Evolutionary conservation across 805 yeast genomes (phyloP), one percentile per base, ranked within the genome.

Genomic region (Hanseniaspora valbyensis): DNA sequence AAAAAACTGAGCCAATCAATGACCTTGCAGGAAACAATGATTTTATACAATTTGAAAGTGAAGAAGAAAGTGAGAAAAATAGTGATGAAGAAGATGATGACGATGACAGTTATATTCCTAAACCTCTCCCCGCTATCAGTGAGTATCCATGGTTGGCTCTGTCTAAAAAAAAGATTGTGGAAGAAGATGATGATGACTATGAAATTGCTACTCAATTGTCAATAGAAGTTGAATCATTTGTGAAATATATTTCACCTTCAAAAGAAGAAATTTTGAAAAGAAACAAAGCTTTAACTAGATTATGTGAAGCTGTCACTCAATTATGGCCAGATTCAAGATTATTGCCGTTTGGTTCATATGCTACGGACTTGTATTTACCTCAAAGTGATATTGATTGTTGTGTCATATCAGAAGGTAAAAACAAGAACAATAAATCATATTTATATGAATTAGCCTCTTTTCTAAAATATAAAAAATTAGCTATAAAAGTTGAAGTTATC

Each of bases 361-460:
- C 97, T 0, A 89, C 96, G 0, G 96, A 89, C 61, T 68, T 90
- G 54, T 90, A 88, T 61, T 70, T 90, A 16, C 97, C 97, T 0
- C 95, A 95, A 1, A 86, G 96, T 0, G 98, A 90, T 70, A 87
- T 90, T 29, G 98, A 90, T 65, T 81, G 92, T 80, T 96, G 89
- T 41, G 76, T 90, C 22, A 70, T 81, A 3, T 82, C 95, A 21
- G 66, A 71, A 16, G 66, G 69, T 13, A 79, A 81, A 2, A 75
- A 76, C 57, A 69, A 69, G 49, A 87, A 77, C 58, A 75, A 73
- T 52, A 75, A 85, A 60, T 72, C 78, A n/a, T 69, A 76, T 22
- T 66, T 90, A 42, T 88, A 81, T 61, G 80, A 80, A 58, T 69
- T 90, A 10, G 79, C 95, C 2, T 77, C 87, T 4, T 76, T 73